Conservation (phyloP, 1,139 yeast genomes). For the Blastobotrys elegans region DNA sequence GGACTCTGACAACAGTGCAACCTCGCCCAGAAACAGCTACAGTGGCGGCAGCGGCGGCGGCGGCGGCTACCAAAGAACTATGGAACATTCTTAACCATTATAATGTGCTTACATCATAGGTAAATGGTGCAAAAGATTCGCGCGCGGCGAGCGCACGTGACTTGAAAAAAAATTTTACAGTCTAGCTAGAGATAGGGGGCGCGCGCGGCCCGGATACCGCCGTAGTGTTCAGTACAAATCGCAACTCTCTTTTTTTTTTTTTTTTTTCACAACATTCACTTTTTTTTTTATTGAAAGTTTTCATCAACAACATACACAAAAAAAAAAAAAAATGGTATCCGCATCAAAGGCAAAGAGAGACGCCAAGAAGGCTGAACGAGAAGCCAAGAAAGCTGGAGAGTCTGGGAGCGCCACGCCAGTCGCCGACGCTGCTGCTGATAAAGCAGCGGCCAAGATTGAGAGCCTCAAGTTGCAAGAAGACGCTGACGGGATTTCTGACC, state of each 20-base stretch:
- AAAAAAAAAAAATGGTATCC: slow-evolving; percentile 39
- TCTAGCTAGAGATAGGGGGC: too few relatives aligned
- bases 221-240: too few relatives aligned
- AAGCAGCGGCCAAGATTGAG: slow-evolving; percentile 69
- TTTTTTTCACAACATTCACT: background rate
- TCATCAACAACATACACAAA: background rate
- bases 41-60: background rate
- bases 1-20: slow-evolving; percentile 12
- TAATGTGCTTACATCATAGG: too few relatives aligned
- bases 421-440: slow-evolving; percentile 38
- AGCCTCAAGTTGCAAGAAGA: slow-evolving; percentile 90
- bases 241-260: too few relatives aligned
- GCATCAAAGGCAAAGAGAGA: slow-evolving; percentile 94
- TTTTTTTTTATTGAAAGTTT: background rate
- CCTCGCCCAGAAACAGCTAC: slow-evolving; percentile 4
- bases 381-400: slow-evolving; percentile 45
- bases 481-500: slow-evolving; percentile 88
- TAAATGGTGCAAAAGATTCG: too few relatives aligned
- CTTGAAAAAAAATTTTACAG: too few relatives aligned
- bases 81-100: background rate
- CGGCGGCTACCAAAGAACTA: background rate
- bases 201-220: too few relatives aligned
- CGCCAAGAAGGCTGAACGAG: slow-evolving; percentile 63
- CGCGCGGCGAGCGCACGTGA: background rate
- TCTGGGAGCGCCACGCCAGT: slow-evolving; percentile 20